These are phyloP conservation scores for Coffea humblotiana DNA, from an alignment of 305 asterid genomes.

Conservation along the genomic window DNA sequence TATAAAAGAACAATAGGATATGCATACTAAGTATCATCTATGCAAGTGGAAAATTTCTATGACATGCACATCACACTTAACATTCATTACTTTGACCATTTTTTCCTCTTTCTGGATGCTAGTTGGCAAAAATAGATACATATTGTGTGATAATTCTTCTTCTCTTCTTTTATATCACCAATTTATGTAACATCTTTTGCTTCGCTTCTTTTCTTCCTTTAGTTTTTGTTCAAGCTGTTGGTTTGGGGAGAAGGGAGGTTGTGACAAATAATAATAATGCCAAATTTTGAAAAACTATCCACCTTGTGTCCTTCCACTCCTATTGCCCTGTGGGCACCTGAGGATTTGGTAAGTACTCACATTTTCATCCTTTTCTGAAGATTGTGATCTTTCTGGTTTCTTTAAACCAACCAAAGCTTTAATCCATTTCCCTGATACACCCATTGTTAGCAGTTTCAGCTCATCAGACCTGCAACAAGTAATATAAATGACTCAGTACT, in stretches of 20 bases:
- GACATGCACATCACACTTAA: not conserved
- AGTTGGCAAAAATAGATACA: not conserved
- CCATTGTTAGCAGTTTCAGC: constrained; percentile 47
- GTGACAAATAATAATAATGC: not conserved
- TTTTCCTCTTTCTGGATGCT: not conserved
- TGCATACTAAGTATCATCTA: not conserved
- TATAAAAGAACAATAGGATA: not conserved
- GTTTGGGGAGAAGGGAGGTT: not conserved
- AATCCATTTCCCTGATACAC: constrained; percentile 84
- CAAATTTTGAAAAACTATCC: not conserved
- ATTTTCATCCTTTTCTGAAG: constrained; percentile 55
- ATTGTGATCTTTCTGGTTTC: constrained; percentile 61
- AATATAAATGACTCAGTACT: not conserved
- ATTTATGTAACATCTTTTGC: not conserved
- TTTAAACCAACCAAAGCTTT: constrained; percentile 72
- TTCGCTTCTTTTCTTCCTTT: not conserved
- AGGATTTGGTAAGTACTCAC: constrained; percentile 40
- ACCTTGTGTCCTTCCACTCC: not conserved
- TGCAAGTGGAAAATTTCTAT: not conserved
- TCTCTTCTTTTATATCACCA: not conserved
- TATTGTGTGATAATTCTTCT: not conserved
- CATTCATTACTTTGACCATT: not conserved
- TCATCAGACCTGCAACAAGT: constrained; percentile 46
- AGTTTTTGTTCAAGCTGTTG: not conserved
- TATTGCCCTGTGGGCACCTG: not conserved